Conservation (phyloP, 2,329 filamentous ascomycete genomes). For the Aspergillus jensenii region DNA sequence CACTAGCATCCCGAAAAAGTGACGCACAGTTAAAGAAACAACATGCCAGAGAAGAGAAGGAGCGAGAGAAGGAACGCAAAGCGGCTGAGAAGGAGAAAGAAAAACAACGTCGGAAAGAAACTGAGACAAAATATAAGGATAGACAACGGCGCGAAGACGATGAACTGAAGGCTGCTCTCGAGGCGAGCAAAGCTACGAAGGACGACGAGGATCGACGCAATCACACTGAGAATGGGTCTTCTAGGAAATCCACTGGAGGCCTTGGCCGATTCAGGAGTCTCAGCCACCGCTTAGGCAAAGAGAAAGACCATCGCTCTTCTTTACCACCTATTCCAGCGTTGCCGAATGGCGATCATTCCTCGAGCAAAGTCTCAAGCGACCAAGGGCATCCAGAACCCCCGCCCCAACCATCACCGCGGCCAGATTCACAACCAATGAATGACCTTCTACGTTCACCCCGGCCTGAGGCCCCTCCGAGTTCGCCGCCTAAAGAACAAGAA, state of each 20-base stretch:
- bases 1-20: conserved; percentile 57
- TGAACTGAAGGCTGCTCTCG: conserved; percentile 63
- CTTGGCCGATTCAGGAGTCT: conserved; percentile 75
- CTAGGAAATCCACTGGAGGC: conserved; percentile 44
- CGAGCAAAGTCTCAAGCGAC: conserved; percentile 12
- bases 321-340: conserved; percentile 26
- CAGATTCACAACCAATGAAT: conserved; percentile 5
- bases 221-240: conserved; percentile 34
- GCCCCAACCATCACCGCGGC: background rate
- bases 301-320: conserved; percentile 36
- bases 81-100: conserved; percentile 49
- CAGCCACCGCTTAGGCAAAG: conserved; percentile 63
- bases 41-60: conserved; percentile 57
- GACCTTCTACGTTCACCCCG: conserved; percentile 2
- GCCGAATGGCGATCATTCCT: conserved; percentile 19
- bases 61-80: conserved; percentile 60
- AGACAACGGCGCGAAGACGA: conserved; percentile 56
- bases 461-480: conserved; percentile 12
- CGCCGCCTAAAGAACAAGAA: conserved; percentile 21
- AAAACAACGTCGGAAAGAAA: conserved; percentile 55
- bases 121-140: conserved; percentile 52
- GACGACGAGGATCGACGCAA: conserved; percentile 51
- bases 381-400: conserved; percentile 10
- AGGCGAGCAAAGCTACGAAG: conserved; percentile 65
- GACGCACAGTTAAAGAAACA: conserved; percentile 71